Percentiles rank a stretch among this genome's conserved stretches.
phyloP scores from a whole-genome alignment of 2,329 filamentous ascomycete genomes.

The Exophiala bonariae region DNA sequence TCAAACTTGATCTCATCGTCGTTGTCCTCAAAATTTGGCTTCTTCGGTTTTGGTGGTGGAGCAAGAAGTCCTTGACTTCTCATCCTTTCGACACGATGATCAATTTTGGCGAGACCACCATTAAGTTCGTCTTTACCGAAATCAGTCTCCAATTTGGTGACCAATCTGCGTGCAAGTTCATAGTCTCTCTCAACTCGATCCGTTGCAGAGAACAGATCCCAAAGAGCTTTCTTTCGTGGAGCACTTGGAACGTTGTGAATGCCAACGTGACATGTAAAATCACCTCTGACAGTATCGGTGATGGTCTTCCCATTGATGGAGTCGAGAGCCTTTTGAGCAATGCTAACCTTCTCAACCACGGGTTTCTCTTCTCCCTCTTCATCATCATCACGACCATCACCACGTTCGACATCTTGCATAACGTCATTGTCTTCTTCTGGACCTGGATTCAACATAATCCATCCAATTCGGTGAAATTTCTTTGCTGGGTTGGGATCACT shows the following conservation, averaged over 20 bases:
- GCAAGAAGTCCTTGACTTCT: slow-evolving; percentile 75
- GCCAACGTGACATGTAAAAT: slow-evolving; percentile 96
- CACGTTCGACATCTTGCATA: slow-evolving; percentile 58
- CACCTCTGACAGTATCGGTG: slow-evolving; percentile 86
- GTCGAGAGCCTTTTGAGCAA: slow-evolving; percentile 83
- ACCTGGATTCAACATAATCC: slow-evolving; percentile 90
- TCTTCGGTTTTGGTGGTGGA: slow-evolving; percentile 56
- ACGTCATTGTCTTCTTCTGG: slow-evolving; percentile 62
- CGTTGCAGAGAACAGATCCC: slow-evolving; percentile 93
- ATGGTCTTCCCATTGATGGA: slow-evolving; percentile 98
- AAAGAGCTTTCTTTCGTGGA: slow-evolving; percentile 89
- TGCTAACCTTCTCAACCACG: slow-evolving; percentile 39
- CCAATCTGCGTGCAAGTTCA: slow-evolving; percentile 75
- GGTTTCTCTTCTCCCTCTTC: slow-evolving; percentile 58
- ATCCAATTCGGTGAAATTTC: slow-evolving; percentile 95
- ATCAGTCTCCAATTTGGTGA: slow-evolving; percentile 81
- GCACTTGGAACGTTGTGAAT: slow-evolving; percentile 86
- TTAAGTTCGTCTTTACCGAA: slow-evolving; percentile 66
- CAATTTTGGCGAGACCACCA: slow-evolving; percentile 76
- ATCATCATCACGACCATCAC: slow-evolving; percentile 73
- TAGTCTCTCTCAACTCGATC: slow-evolving; percentile 92
- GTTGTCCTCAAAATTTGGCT: slow-evolving; percentile 48
- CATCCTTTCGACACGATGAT: slow-evolving; percentile 81
- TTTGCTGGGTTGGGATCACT: slow-evolving; percentile 97
- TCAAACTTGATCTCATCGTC: slow-evolving; percentile 54